Evolutionary conservation across 2,329 filamentous ascomycete genomes (phyloP), one percentile per base, ranked within the genome.

Genomic region (Scedosporium aurantiacum): DNA sequence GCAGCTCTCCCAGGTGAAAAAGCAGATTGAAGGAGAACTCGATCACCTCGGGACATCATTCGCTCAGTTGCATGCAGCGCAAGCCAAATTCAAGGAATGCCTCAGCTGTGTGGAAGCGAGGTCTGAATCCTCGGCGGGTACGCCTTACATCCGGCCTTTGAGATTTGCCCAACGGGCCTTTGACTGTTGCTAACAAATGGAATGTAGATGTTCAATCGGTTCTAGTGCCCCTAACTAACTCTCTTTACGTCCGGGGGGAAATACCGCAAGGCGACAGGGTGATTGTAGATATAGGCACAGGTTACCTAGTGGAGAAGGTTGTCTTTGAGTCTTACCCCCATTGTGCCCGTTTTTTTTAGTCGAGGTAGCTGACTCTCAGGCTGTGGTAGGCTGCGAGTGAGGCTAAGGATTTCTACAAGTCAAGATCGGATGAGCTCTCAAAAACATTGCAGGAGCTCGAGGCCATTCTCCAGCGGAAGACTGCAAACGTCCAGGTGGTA

Each of bases 11-110:
- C 86, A 91, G 68, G 87, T 99, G 67, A 97, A 99, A 80, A 91
- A 94, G 74, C 93, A 97, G 74, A 87, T 99, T 66, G 93, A 96
- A 73, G 88, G 94, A 70, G 94, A 99, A 76, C 87, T 99, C 66
- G 91, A 96, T 72, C 93, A 97, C 78, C 84, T 99, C 66, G 95
- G 91, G 2, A 83, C 80, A 62, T 97, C 94, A 8, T 96, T 96
- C 77, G 82, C 88, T 58, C 94, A 96, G 72, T 85, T 99, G 1
- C 90, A 92, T 65, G 87, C 87, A 60, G 94, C 94, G 2, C 94
- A 97, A 73, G 82, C 85, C 60, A 96, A 95, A 73, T 99, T 99
- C 78, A 83, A 84, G 61, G 93, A 97, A 70, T 99, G 94, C 69
- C 82, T 96, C 41, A 82, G 83, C 58, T 91, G 89, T 60, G 89